Percentiles rank a stretch among this genome's conserved stretches.
Conservation (phyloP, 176 grass and related monocot genomes). For the barley (Hordeum vulgare) region MorexV3_pseudomolecules_assembly NC_058518.1:347999677-348000176, state of each 20-base stretch:
- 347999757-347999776: not conserved
- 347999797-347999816: not conserved
- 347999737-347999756: not conserved
- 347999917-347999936: slow-evolving; percentile 88
- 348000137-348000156: not conserved
- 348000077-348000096: slow-evolving; percentile 26
- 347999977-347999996: slow-evolving; percentile 81
- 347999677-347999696: slow-evolving; percentile 17
- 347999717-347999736: not conserved
- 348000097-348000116: slow-evolving; percentile 52
- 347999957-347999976: slow-evolving; percentile 48
- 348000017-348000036: slow-evolving; percentile 42
- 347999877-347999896: slow-evolving; percentile 82
- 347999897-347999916: slow-evolving; percentile 93
- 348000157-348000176: not conserved
- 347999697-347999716: not conserved
- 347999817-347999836: not conserved
- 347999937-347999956: slow-evolving; percentile 74
- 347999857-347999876: slow-evolving; percentile 96
- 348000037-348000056: slow-evolving; percentile 61
- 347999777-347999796: not conserved
- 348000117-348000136: not conserved
- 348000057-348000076: slow-evolving; percentile 47
- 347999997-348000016: slow-evolving; percentile 52
- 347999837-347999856: slow-evolving; percentile 41